phyloP scores from a whole-genome alignment of 2,329 filamentous ascomycete genomes.

The Cordyceps militaris region DNA sequence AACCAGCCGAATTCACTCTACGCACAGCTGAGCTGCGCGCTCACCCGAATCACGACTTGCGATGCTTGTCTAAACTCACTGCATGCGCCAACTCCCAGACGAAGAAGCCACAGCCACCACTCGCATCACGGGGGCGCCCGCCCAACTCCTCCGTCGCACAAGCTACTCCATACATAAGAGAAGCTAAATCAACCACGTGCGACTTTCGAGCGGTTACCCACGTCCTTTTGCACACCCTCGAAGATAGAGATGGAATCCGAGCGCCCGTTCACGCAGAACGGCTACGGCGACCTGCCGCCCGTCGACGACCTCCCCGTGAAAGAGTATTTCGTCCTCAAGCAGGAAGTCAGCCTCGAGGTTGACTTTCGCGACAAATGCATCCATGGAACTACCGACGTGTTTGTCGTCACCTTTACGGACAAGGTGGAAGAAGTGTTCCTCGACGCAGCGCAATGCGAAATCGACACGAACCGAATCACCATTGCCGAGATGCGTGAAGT shows the following conservation, averaged over 20 bases:
- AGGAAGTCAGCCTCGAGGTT: slow-evolving; percentile 83
- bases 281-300: slow-evolving; percentile 27
- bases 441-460: slow-evolving; percentile 56
- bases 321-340: slow-evolving; percentile 59
- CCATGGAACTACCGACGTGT: slow-evolving; percentile 74
- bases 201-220: not conserved
- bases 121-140: slow-evolving; percentile 1
- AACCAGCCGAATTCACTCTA: not conserved
- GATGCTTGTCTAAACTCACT: not conserved
- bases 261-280: slow-evolving; percentile 23
- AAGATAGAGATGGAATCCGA: not conserved
- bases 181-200: not conserved
- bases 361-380: slow-evolving; percentile 72
- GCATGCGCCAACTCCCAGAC: slow-evolving; percentile 3
- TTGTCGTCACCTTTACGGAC: slow-evolving; percentile 57
- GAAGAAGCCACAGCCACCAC: slow-evolving; percentile 1
- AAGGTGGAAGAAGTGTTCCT: slow-evolving; percentile 52
- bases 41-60: not conserved
- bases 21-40: not conserved
- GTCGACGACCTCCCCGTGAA: slow-evolving; percentile 30
- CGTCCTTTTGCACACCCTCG: not conserved
- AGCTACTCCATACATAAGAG: not conserved
- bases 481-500: slow-evolving; percentile 36
- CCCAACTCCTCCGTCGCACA: not conserved
- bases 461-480: slow-evolving; percentile 47